Percentiles rank a stretch among this genome's conserved stretches.
phyloP scores from a whole-genome alignment of 208 protist genomes.

The Herpetomonas tarakana region DNA sequence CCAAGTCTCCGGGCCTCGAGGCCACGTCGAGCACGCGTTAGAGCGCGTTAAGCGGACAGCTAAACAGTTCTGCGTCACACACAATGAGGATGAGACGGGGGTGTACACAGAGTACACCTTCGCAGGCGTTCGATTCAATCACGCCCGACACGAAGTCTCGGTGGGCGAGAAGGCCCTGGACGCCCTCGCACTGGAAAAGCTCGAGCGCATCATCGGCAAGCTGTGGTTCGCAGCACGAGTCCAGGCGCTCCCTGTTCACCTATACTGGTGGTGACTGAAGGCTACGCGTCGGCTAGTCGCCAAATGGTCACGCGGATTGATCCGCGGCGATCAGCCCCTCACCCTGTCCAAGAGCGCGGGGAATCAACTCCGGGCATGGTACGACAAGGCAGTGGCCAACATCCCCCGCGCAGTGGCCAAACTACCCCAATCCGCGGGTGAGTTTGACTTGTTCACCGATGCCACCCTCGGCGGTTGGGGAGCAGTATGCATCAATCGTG shows the following conservation, averaged over 20 bases:
- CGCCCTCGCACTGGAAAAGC: background rate
- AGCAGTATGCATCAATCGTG: background rate
- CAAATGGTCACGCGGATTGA: background rate
- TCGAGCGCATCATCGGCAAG: background rate
- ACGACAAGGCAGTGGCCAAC: background rate
- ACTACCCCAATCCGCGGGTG: background rate
- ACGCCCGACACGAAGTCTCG: background rate
- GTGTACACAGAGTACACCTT: background rate
- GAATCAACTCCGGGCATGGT: background rate
- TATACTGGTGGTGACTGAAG: background rate
- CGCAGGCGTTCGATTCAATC: background rate
- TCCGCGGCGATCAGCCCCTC: background rate
- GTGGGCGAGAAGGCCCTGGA: background rate
- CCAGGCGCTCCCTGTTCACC: background rate
- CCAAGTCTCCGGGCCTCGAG: background rate
- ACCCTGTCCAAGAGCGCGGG: background rate
- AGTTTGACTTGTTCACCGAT: background rate
- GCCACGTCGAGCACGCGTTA: background rate
- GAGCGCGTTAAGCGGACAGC: background rate
- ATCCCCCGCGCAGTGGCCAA: background rate
- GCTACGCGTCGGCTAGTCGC: background rate
- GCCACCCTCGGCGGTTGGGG: background rate
- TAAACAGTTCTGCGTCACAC: background rate
- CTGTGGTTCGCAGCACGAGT: background rate
- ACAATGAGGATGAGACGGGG: background rate